Evolutionary conservation across 352 stramenopile species (phyloP).

Genomic region (Poterioochromonas sp.): DNA sequence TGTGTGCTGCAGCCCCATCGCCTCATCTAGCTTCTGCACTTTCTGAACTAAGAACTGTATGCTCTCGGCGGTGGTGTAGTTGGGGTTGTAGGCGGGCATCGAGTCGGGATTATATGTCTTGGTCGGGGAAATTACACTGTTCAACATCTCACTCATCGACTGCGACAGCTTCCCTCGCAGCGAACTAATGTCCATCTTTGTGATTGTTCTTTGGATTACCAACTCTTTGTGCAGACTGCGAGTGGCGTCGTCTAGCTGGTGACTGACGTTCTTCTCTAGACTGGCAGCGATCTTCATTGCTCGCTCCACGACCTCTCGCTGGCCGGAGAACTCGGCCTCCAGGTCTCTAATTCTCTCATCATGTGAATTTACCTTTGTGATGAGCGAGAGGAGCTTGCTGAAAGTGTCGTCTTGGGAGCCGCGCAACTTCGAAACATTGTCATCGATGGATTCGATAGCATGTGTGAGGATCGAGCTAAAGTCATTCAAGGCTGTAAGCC

Average conservation of each 20-base stretch:
- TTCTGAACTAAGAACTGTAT: background rate
- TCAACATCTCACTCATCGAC: constrained; percentile 13
- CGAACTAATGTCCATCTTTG: background rate
- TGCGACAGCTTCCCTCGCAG: background rate
- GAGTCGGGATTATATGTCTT: background rate
- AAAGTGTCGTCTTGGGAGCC: too few relatives aligned
- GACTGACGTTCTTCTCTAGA: background rate
- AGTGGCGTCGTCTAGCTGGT: background rate
- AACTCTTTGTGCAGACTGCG: background rate
- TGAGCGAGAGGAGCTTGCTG: too few relatives aligned
- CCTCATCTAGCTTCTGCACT: background rate
- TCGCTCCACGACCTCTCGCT: background rate
- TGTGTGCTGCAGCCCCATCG: background rate
- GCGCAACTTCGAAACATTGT: too few relatives aligned
- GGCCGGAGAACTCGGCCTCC: background rate
- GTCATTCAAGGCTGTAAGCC: too few relatives aligned
- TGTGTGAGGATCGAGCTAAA: too few relatives aligned
- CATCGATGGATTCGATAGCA: too few relatives aligned
- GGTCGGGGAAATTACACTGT: background rate
- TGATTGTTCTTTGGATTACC: background rate
- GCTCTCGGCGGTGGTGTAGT: background rate
- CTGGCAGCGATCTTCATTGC: background rate
- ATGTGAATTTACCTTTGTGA: too few relatives aligned
- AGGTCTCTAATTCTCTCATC: too few relatives aligned
- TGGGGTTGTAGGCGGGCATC: background rate